Percentiles rank a stretch among this genome's conserved stretches.
Conservation (phyloP, 805 yeast species). For the Candida stauntonica region DNA sequence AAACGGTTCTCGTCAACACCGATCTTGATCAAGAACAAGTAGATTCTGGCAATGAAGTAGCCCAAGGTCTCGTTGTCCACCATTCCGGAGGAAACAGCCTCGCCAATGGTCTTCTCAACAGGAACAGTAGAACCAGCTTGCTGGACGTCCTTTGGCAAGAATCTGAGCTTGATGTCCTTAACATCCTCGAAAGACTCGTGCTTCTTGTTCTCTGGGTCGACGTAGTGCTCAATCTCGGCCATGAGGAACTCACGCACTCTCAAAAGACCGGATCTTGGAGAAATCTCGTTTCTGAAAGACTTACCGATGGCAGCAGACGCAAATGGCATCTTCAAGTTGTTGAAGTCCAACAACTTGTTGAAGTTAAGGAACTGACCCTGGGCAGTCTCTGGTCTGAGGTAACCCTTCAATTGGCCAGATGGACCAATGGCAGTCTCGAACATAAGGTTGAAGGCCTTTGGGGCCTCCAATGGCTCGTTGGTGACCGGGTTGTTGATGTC, state of each 20-base stretch:
- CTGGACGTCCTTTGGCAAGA: slow-evolving; percentile 86
- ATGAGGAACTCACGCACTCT: slow-evolving; percentile 98
- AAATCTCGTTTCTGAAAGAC: slow-evolving; percentile 97
- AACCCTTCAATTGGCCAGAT: slow-evolving; percentile 93
- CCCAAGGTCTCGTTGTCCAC: slow-evolving; percentile 97
- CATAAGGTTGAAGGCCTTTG: slow-evolving; percentile 96
- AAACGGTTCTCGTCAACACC: slow-evolving; percentile 83
- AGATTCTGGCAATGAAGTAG: slow-evolving; percentile 92
- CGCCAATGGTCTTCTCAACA: slow-evolving; percentile 68
- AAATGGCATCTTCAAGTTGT: slow-evolving; percentile 96
- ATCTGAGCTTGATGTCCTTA: slow-evolving; percentile 63
- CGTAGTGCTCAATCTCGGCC: slow-evolving; percentile 99
- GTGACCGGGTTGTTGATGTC: slow-evolving; percentile 90
- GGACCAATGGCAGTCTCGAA: slow-evolving; percentile 99
- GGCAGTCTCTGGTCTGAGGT: slow-evolving; percentile 97
- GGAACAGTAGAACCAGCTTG: slow-evolving; percentile 76
- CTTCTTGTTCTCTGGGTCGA: slow-evolving; percentile 84
- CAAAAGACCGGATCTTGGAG: slow-evolving; percentile 95
- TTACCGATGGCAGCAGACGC: slow-evolving; percentile 99
- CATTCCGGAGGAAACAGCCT: slow-evolving; percentile 83
- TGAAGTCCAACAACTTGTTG: slow-evolving; percentile 86
- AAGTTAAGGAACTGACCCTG: slow-evolving; percentile 98
- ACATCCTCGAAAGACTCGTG: slow-evolving; percentile 80
- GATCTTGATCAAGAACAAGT: slow-evolving; percentile 74
- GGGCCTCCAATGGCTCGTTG: slow-evolving; percentile 79